Base-by-base conservation (phyloP, 805 yeast genomes). In the Jamesozyma gamospora region DNA sequence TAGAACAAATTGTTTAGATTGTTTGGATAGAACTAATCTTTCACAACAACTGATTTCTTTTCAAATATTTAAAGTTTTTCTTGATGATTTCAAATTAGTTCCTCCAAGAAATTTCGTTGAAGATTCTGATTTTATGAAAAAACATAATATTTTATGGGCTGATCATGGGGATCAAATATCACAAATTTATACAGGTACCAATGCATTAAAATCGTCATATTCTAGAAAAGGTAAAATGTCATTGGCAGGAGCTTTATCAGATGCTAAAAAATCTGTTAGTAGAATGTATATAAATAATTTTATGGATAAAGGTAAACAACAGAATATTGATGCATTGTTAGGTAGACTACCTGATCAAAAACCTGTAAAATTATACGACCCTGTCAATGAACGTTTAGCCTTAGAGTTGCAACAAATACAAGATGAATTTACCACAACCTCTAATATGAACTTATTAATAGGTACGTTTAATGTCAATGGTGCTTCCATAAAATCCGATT, bases 91-190 rank as follows among this genome's bases (percentile, higher is more conserved):
- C 34, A 59, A 63, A 25, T 48, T 67, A 37, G 47, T 61, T 12
- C 42, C 44, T 7, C 31, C 45, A 1, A 47, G 41, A 8, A 34
- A 46, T 3, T 41, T 45, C n/a, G 38, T 42, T n/a, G 61, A 61
- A 29, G 68, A 65, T 4, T 64, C 72, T 15, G 90, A 79, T n/a
- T 64, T 83, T 17, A 70, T 78, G 56, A 63, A 68, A 15, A 79
- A 79, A 39, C 94, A 87, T 46, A 84, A 88, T 50, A 72, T 81
- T 8, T 64, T 92, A 15, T 92, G 98, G 98, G 99, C 99, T 0
- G 95, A 92, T 61, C 90, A 92, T 58, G 98, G 98, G 37, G 98
- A 92, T 60, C 95, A 87, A 48, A 79, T 92, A 6, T 84, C 96
- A 2, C 94, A 85, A 56, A 90, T 92, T 14, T 92, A 92, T 62